These are phyloP conservation scores for Pseudopediastrum boryanum DNA, from an alignment of 139 green algal genomes.

Conservation along the genomic window DNA sequence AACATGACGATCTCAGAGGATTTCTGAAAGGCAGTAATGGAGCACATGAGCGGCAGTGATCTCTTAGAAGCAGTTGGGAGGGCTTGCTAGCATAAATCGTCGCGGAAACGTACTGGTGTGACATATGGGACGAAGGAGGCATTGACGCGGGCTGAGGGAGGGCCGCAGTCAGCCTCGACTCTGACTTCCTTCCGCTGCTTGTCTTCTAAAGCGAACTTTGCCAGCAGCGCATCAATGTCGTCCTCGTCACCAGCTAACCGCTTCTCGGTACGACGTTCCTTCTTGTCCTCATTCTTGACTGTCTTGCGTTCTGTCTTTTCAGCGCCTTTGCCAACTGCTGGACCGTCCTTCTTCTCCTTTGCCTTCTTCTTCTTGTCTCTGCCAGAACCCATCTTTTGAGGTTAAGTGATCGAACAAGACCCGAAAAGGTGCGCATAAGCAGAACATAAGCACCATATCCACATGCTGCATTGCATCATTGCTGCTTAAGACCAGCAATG, in stretches of 20 bases:
- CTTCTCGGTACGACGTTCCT: constrained; percentile 55
- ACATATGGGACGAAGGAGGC: constrained; percentile 62
- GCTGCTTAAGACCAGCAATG: no score
- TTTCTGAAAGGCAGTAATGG: constrained; percentile 39
- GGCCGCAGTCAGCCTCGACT: constrained; percentile 64
- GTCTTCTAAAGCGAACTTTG: constrained; percentile 65
- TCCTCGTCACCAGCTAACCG: constrained; percentile 64
- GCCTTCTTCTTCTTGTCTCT: constrained; percentile 90
- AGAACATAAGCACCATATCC: neutral
- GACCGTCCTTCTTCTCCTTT: constrained; percentile 67
- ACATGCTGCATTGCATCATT: neutral
- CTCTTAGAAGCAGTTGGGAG: no score
- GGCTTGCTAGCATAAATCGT: no score
- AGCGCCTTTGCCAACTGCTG: constrained; percentile 56
- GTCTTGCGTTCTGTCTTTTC: constrained; percentile 90
- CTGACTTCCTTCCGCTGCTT: constrained; percentile 39
- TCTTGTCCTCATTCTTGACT: constrained; percentile 75
- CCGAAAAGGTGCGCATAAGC: neutral
- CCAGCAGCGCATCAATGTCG: constrained; percentile 87
- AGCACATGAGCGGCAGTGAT: no score
- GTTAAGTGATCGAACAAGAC: neutral
- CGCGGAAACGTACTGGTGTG: constrained; percentile 50
- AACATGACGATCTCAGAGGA: constrained; percentile 85
- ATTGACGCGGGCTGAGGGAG: constrained; percentile 84
- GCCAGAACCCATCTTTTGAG: constrained; percentile 71